Conservation (phyloP, 1,139 yeast species). For the Candida freyschussii region DNA sequence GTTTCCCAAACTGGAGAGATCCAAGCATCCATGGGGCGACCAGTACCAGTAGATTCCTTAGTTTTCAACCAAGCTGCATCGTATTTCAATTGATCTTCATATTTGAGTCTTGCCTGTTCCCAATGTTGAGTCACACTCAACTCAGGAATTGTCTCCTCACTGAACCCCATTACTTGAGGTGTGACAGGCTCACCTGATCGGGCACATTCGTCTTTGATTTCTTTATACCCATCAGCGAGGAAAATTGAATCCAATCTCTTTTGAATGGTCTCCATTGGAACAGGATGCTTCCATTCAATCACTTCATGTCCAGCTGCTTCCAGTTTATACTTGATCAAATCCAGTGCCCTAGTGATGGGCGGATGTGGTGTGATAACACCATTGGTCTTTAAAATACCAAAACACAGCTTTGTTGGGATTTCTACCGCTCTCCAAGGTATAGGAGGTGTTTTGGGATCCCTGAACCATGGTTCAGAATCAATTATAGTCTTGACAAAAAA, state of each 20-base stretch:
- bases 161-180: slow-evolving; percentile 30
- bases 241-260: slow-evolving; percentile 31
- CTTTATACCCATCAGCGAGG: slow-evolving; percentile 32
- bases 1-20: slow-evolving; percentile 47
- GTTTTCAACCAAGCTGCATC: slow-evolving; percentile 38
- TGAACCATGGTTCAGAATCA: slow-evolving; percentile 60
- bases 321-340: slow-evolving; percentile 35
- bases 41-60: slow-evolving; percentile 33
- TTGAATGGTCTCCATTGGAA: slow-evolving; percentile 29
- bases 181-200: slow-evolving; percentile 40
- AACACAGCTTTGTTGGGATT: slow-evolving; percentile 30
- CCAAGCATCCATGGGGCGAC: slow-evolving; percentile 44
- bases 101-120: slow-evolving; percentile 38
- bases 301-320: slow-evolving; percentile 38
- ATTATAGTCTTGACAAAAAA: slow-evolving; percentile 53
- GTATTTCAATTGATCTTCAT: slow-evolving; percentile 32
- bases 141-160: slow-evolving; percentile 27
- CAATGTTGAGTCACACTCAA: slow-evolving; percentile 38
- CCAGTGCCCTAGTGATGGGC: slow-evolving; percentile 47
- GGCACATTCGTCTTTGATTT: slow-evolving; percentile 24
- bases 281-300: slow-evolving; percentile 23
- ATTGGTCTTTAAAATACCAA: slow-evolving; percentile 30
- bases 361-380: slow-evolving; percentile 48
- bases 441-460: slow-evolving; percentile 47
- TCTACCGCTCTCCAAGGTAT: slow-evolving; percentile 51